Percentiles rank a stretch among this genome's conserved stretches.
These are phyloP conservation scores for Austroboletus festivus DNA, from an alignment of 768 basidiomycete genomes.

Conservation along the genomic window DNA sequence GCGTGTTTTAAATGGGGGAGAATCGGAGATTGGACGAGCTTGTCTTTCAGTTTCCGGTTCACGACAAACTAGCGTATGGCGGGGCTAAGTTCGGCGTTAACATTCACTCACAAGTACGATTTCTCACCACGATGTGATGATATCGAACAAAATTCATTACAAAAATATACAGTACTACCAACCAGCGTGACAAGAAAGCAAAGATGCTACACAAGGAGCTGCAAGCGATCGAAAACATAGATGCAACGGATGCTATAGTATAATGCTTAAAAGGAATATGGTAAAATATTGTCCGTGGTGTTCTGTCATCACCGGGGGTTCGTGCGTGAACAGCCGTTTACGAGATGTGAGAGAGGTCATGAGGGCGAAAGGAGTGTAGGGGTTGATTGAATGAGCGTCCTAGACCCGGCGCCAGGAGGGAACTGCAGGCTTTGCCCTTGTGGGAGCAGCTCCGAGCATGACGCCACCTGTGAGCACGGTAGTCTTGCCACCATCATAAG, in stretches of 20 bases:
- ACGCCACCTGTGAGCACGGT: constrained; percentile 85
- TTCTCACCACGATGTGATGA: no score
- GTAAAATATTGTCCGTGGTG: constrained; percentile 32
- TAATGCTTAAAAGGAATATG: constrained; percentile 32
- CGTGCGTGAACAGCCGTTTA: constrained; percentile 26
- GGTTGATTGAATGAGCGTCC: constrained; percentile 15
- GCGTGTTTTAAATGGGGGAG: not conserved
- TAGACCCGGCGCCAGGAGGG: constrained; percentile 61
- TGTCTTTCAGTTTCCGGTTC: no score
- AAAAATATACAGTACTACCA: constrained; percentile 27
- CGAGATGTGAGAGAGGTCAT: constrained; percentile 19
- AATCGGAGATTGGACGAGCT: constrained; percentile 5
- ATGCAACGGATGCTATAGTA: constrained; percentile 31
- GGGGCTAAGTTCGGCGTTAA: constrained; percentile 8
- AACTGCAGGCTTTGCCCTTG: constrained; percentile 30
- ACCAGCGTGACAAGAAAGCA: constrained; percentile 24
- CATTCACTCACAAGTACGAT: not conserved
- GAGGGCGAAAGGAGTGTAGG: constrained; percentile 24
- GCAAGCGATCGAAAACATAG: constrained; percentile 21
- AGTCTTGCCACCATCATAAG: constrained; percentile 86
- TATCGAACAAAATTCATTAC: no score
- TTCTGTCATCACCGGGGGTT: constrained; percentile 27
- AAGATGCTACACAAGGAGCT: constrained; percentile 31
- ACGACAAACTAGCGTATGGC: no score
- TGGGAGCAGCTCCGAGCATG: constrained; percentile 65